Conservation (phyloP, 2,329 filamentous ascomycete species). For the Raffaelea deltoideospora region DNA sequence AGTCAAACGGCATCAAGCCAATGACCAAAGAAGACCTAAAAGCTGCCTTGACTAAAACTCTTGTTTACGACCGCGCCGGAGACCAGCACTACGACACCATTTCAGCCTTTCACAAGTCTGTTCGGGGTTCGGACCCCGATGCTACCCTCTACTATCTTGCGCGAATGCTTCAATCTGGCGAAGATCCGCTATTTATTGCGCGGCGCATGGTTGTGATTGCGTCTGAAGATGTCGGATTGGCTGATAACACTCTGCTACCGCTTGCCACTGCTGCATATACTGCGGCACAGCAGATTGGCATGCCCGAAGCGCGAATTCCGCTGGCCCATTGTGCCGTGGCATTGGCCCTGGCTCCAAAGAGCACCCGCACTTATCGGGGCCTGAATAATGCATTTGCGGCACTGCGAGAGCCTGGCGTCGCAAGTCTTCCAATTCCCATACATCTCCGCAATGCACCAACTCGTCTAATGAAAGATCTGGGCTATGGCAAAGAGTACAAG, state of each 20-base stretch:
- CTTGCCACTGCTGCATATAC: conserved; percentile 78
- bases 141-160: conserved; percentile 89
- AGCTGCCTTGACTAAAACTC: conserved; percentile 68
- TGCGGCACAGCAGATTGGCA: conserved; percentile 81
- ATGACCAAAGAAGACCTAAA: conserved; percentile 69
- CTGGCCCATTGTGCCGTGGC: conserved; percentile 79
- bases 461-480: conserved; percentile 80
- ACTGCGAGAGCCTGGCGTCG: conserved; percentile 69
- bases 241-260: conserved; percentile 68
- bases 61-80: conserved; percentile 88
- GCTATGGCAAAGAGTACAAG: conserved; percentile 84
- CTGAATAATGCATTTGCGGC: conserved; percentile 68
- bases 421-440: conserved; percentile 65
- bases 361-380: conserved; percentile 70
- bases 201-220: conserved; percentile 89
- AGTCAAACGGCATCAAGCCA: no score
- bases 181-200: conserved; percentile 86
- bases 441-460: conserved; percentile 90
- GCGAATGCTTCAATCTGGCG: conserved; percentile 88
- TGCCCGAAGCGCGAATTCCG: conserved; percentile 89
- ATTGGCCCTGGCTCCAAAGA: conserved; percentile 68
- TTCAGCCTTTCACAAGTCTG: conserved; percentile 90
- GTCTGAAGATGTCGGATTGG: conserved; percentile 83
- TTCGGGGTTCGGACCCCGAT: conserved; percentile 74
- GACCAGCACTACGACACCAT: conserved; percentile 98